Base-by-base conservation (phyloP, 1,139 yeast species). In the Taphrina communis region DNA sequence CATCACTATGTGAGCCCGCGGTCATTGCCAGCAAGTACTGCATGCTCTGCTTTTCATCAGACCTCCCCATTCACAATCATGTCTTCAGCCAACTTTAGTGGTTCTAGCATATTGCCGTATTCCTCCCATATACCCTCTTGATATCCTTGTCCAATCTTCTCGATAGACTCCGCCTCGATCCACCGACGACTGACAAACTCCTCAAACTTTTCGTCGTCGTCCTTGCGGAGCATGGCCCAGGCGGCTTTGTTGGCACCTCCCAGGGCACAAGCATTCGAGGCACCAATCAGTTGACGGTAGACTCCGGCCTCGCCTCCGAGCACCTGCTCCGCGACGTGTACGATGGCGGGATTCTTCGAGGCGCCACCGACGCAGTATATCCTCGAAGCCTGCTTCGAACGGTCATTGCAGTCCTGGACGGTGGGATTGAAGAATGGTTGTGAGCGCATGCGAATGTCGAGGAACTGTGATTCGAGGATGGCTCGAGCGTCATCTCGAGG, bases 191-290 rank as follows among this genome's bases (percentile, higher is more conserved):
- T 80, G 69, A 86, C 74, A 75, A 82, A 82, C 17, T 79, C 74
- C 42, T 77, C 80, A 72, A 78, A 80, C 5, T 77, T 74, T 61
- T 71, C 52, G 65, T 8, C 70, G 65, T 8, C 70, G n/a, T 72
- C 52, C 25, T 59, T 41, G 51, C 74, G 82, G 84, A 74, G 83
- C 77, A 71, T 76, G 72, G 76, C 80, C 90, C 96, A 91, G 66
- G 88, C 82, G 0, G 97, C 96, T 76, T 90, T 89, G 78, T 84
- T 89, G 55, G 96, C 96, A 5, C 97, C 97, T n/a, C 97, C 97
- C 62, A 90, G 80, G 0, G 97, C 97, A 82, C 97, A 92, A 0
- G 97, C 96, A 78, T 92, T 92, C 6, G 94, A 87, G 62, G 90
- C 85, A 75, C 90, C 94, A 21, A 69, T 69, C 36, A 71, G 68